Evolutionary conservation across 1,284 basidiomycete species (phyloP).

Genomic region (Hymenochaete sp.): DNA sequence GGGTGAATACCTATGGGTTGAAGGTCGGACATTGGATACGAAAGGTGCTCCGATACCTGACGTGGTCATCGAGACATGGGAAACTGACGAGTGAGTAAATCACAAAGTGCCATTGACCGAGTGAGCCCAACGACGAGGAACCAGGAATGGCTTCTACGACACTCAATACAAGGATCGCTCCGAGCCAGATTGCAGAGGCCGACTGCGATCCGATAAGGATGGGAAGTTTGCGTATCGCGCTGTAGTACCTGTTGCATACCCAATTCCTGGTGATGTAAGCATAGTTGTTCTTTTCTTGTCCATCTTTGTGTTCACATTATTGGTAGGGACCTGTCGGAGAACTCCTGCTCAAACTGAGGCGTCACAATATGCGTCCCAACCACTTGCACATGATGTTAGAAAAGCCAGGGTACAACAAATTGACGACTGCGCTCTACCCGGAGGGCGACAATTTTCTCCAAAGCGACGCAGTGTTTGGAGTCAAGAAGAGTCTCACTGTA

Average conservation of each 20-base stretch:
- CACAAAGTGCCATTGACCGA: not conserved
- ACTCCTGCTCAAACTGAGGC: constrained; percentile 46
- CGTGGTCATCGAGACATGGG: constrained; percentile 78
- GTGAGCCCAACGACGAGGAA: not conserved
- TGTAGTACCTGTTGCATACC: constrained; percentile 70
- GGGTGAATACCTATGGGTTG: constrained; percentile 74
- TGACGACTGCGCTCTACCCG: constrained; percentile 70
- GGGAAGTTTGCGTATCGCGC: constrained; percentile 69
- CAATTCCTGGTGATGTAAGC: constrained; percentile 67
- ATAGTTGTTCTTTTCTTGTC: not conserved
- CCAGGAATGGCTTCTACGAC: constrained; percentile 43
- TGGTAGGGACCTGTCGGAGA: constrained; percentile 63
- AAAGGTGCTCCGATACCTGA: constrained; percentile 59
- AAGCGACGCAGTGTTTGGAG: constrained; percentile 75
- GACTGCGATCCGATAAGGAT: constrained; percentile 51
- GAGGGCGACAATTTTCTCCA: constrained; percentile 57
- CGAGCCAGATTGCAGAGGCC: constrained; percentile 70
- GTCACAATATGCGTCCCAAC: constrained; percentile 73
- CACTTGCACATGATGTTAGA: constrained; percentile 73
- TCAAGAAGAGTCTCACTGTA: constrained; percentile 53
- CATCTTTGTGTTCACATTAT: too few relatives aligned
- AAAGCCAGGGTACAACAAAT: constrained; percentile 61
- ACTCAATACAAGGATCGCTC: constrained; percentile 54
- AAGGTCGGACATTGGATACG: constrained; percentile 59
- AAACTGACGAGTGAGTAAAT: constrained; percentile 63